phyloP scores from a whole-genome alignment of 306 rosid genomes.

The Prunus kanzakura region DNA sequence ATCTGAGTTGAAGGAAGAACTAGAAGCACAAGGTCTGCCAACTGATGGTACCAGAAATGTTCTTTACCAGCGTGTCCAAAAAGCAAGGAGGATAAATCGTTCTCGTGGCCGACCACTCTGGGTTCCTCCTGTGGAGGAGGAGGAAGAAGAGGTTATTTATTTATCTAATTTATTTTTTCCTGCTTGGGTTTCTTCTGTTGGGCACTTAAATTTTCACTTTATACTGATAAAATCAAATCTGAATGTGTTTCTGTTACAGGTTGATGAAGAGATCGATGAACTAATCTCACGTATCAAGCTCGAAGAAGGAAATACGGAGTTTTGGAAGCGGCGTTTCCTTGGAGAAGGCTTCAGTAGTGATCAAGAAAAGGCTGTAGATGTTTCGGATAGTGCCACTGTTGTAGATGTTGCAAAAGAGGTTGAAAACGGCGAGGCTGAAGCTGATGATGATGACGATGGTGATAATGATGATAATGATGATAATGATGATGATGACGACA shows the following conservation, averaged over 20 bases:
- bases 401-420: slow-evolving; percentile 61
- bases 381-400: slow-evolving; percentile 47
- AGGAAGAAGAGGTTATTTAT: slow-evolving; percentile 80
- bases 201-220: slow-evolving; percentile 12
- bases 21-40: slow-evolving; percentile 92
- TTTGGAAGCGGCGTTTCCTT: slow-evolving; percentile 87
- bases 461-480: slow-evolving; percentile 61
- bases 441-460: slow-evolving; percentile 59
- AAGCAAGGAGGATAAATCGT: slow-evolving; percentile 95
- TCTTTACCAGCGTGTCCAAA: slow-evolving; percentile 98
- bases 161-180: neutral
- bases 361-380: slow-evolving; percentile 45
- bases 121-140: slow-evolving; percentile 95
- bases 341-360: slow-evolving; percentile 65
- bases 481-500: slow-evolving; percentile 45
- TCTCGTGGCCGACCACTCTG: slow-evolving; percentile 99
- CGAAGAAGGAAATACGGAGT: slow-evolving; percentile 89
- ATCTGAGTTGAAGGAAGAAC: slow-evolving; percentile 85
- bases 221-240: slow-evolving; percentile 13
- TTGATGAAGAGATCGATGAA: slow-evolving; percentile 90
- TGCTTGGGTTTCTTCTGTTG: neutral
- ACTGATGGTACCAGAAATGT: slow-evolving; percentile 94
- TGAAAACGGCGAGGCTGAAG: slow-evolving; percentile 70
- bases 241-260: slow-evolving; percentile 44
- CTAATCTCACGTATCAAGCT: slow-evolving; percentile 76